Conservation (phyloP, 345 rosid species). For the Mangifera indica region DNA sequence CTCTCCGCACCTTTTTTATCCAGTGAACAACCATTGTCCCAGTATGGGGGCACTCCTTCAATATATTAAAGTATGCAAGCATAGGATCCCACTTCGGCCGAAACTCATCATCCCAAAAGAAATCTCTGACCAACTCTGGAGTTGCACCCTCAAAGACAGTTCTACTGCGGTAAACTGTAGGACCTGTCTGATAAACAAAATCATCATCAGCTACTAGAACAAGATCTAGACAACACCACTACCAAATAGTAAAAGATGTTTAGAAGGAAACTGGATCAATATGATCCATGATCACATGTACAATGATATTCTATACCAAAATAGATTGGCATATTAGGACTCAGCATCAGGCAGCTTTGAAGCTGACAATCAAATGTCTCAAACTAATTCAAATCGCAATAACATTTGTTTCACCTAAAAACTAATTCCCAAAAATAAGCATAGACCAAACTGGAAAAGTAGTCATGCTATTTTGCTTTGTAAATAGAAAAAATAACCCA, state of each 20-base stretch:
- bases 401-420: not conserved
- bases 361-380: not conserved
- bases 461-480: not conserved
- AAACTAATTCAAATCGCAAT: not conserved
- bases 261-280: slow-evolving; percentile 4
- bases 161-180: slow-evolving; percentile 65
- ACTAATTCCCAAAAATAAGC: not conserved
- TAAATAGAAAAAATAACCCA: not conserved
- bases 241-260: not conserved
- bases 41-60: slow-evolving; percentile 69
- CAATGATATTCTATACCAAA: not conserved
- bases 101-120: slow-evolving; percentile 98
- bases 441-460: not conserved
- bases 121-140: slow-evolving; percentile 90
- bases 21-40: slow-evolving; percentile 78
- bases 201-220: slow-evolving; percentile 22
- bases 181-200: slow-evolving; percentile 61
- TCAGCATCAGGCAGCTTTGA: not conserved
- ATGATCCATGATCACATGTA: not conserved
- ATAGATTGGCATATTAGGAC: slow-evolving; percentile 1
- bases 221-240: not conserved
- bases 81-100: slow-evolving; percentile 94
- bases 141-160: slow-evolving; percentile 92
- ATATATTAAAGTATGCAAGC: slow-evolving; percentile 70
- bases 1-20: slow-evolving; percentile 69